Percentiles rank a stretch among this genome's conserved stretches.
Conservation (phyloP, 805 yeast species). For the Metschnikowia orientalis region DNA sequence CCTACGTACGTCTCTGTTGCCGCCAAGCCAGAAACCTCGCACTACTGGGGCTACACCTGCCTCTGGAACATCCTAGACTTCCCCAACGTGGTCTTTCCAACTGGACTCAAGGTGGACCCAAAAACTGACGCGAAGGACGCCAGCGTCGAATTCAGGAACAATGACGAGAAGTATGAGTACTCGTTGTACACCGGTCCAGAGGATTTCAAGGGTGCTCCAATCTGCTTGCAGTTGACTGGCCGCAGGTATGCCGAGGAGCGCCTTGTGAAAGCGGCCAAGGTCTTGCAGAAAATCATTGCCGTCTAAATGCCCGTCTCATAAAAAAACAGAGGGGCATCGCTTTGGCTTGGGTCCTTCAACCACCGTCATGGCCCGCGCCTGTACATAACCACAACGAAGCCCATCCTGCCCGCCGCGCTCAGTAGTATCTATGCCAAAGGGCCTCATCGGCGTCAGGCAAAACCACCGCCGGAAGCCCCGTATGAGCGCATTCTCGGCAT, state of each 20-base stretch:
- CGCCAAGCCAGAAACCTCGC: constrained; percentile 15
- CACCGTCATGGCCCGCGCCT: too few species aligned
- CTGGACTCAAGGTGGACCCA: constrained; percentile 16
- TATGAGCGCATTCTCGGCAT: constrained; percentile 20
- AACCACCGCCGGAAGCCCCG: too few species aligned
- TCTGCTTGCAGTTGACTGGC: constrained; percentile 19
- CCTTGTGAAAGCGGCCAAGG: constrained; percentile 18
- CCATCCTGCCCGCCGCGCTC: too few species aligned
- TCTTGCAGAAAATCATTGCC: constrained; percentile 14
- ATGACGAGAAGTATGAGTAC: constrained; percentile 18
- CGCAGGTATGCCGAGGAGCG: constrained; percentile 18
- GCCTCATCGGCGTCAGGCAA: too few species aligned
- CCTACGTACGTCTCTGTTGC: constrained; percentile 20
- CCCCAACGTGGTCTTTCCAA: constrained; percentile 20
- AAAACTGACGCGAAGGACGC: constrained; percentile 14
- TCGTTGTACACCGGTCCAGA: constrained; percentile 18
- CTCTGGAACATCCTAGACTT: constrained; percentile 20
- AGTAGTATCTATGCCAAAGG: too few species aligned
- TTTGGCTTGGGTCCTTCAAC: too few species aligned
- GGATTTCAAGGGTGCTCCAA: constrained; percentile 16
- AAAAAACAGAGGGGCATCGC: too few species aligned
- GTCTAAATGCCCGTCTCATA: too few species aligned
- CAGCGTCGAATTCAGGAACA: constrained; percentile 15
- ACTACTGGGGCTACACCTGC: constrained; percentile 20
- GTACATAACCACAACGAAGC: too few species aligned